Base-by-base conservation (phyloP, 2,329 filamentous ascomycete species). In the Raffaelea albimanens region DNA sequence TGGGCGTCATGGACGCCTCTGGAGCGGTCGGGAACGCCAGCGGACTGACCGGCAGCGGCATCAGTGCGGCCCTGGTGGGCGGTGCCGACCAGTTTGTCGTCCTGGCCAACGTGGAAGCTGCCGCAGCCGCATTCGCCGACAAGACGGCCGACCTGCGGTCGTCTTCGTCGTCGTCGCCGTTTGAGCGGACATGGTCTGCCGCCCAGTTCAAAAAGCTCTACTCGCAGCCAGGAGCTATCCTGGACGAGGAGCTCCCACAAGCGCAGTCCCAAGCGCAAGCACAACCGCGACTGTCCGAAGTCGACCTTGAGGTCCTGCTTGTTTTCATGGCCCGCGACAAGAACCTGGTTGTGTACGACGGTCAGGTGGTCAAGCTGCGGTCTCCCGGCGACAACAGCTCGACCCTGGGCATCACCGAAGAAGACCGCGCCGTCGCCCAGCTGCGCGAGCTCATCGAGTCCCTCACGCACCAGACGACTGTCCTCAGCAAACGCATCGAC, bases 391-490 rank as follows among this genome's bases (percentile, higher is more conserved):
- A 58, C 3, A 82, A 96, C 53, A 85, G 85, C 1, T 68, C 81
- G 49, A 83, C 9, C 34, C 38, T n/a, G 5, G 16, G 18, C 3
- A 83, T 97, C 53, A 86, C 85, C 1, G 70, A 82, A 49, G 84
- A 94, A 57, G 93, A 98, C 65, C 70, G 72, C 4, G 85, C 87
- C 1, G 87, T 96, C 52, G 89, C 89, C 1, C 85, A 85, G 18
- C 76, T 98, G 10, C 91, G 90, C 58, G 80, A 85, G 22, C 73
- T 95, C 11, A 83, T 89, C 23, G 71, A 78, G 38, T 83, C 85
- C 44, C 73, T 98, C 16, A 82, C 84, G 52, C 76, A 82, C 19
- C 80, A 95, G 51, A 83, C 88, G 16, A 65, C 74, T 8, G 72
- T 81, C 1, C 73, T 97, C 36, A 76, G 73, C 44, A 68, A 67